These are phyloP conservation scores for Ehretia macrophylla DNA, from an alignment of 257 asterid genomes.

Conservation along the genomic window DNA sequence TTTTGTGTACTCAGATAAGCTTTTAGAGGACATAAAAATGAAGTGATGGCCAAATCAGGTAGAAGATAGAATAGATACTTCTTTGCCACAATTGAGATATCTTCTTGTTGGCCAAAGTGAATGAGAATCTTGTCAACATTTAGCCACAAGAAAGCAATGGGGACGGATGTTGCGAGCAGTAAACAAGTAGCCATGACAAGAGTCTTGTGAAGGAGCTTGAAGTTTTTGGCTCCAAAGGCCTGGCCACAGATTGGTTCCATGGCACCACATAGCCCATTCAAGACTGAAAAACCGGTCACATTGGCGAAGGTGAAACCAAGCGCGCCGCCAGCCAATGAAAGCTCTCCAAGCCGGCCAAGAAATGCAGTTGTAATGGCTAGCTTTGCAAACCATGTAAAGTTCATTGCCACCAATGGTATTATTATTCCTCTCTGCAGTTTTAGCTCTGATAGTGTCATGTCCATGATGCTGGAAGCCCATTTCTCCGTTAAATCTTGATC, in stretches of 20 bases:
- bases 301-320: constrained; percentile 75
- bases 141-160: constrained; percentile 71
- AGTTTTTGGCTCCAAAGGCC: constrained; percentile 78
- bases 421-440: constrained; percentile 51
- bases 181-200: constrained; percentile 53
- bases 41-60: constrained; percentile 58
- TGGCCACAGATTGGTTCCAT: constrained; percentile 98
- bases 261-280: constrained; percentile 71
- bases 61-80: constrained; percentile 51
- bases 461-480: constrained; percentile 12
- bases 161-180: constrained; percentile 39
- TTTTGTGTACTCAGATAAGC: constrained; percentile 67
- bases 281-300: constrained; percentile 71
- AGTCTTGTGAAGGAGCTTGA: constrained; percentile 71
- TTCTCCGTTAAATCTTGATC: constrained; percentile 9
- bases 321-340: constrained; percentile 62
- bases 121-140: constrained; percentile 61
- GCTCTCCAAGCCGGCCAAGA: constrained; percentile 74
- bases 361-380: constrained; percentile 73
- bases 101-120: constrained; percentile 60
- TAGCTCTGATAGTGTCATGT: constrained; percentile 42
- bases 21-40: constrained; percentile 67
- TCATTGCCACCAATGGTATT: constrained; percentile 54
- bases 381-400: constrained; percentile 80
- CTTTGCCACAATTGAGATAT: constrained; percentile 52